Evolutionary conservation across 2,329 filamentous ascomycete genomes (phyloP).

Genomic region (Exophiala xenobiotica): DNA sequence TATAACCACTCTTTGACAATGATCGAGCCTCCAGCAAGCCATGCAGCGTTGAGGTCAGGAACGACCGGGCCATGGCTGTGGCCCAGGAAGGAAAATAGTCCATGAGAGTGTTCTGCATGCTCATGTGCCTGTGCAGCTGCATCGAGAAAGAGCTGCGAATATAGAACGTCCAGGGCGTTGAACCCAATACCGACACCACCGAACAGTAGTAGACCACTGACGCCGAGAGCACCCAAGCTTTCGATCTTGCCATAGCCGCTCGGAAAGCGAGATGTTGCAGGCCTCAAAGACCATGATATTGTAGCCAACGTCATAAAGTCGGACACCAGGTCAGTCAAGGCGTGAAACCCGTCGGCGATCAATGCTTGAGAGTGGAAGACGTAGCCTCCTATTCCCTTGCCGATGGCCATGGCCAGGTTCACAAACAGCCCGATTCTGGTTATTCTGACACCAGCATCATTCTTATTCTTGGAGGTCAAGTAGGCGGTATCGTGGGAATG

Average conservation of each 20-base stretch:
- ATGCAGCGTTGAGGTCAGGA: conserved; percentile 90
- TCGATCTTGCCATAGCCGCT: conserved; percentile 97
- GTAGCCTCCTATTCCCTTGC: conserved; percentile 89
- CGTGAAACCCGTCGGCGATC: conserved; percentile 92
- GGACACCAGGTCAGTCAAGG: conserved; percentile 89
- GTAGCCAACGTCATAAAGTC: conserved; percentile 93
- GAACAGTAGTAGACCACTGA: conserved; percentile 83
- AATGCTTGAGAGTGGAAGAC: conserved; percentile 92
- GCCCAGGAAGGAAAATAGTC: conserved; percentile 53
- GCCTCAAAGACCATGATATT: conserved; percentile 86
- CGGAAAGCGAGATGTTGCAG: conserved; percentile 80
- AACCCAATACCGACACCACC: conserved; percentile 92
- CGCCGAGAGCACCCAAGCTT: conserved; percentile 87
- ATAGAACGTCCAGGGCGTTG: conserved; percentile 68
- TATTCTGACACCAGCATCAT: conserved; percentile 90
- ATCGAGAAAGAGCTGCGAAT: conserved; percentile 71
- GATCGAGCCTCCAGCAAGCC: conserved; percentile 88
- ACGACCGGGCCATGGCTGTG: conserved; percentile 66
- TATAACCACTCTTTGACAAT: conserved; percentile 96
- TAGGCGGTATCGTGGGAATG: conserved; percentile 79
- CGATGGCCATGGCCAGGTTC: conserved; percentile 91
- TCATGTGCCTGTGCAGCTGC: conserved; percentile 54
- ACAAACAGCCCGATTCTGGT: conserved; percentile 84
- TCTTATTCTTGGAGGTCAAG: conserved; percentile 76
- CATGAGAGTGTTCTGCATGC: conserved; percentile 34